Evolutionary conservation across 345 rosid species (phyloP).

Genomic region (Hypericum androsaemum): DNA sequence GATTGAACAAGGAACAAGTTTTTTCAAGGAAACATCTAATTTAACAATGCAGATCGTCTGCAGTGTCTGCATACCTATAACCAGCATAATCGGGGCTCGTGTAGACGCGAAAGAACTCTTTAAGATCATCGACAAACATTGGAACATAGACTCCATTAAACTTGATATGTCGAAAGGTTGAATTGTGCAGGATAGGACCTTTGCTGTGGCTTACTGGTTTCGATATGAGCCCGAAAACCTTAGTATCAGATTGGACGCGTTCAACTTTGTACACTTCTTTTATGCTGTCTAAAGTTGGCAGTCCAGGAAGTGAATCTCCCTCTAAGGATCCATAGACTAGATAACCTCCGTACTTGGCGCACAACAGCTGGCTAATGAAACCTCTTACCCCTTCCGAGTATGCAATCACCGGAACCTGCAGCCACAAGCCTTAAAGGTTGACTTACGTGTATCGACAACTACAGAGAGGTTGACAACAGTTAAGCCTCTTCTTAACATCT

Average conservation of each 20-base stretch:
- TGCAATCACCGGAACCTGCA: constrained; percentile 41
- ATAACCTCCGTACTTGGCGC: constrained; percentile 39
- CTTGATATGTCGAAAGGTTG: constrained; percentile 36
- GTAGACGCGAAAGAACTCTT: constrained; percentile 39
- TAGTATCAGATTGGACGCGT: constrained; percentile 28
- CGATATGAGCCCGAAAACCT: constrained; percentile 46
- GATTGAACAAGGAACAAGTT: neutral
- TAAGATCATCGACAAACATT: constrained; percentile 49
- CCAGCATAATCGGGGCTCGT: constrained; percentile 40
- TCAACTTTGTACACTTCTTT: constrained; percentile 27
- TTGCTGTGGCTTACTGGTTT: constrained; percentile 61
- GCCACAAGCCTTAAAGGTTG: neutral
- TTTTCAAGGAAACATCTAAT: no score
- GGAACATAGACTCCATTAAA: constrained; percentile 51
- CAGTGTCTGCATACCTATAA: constrained; percentile 30
- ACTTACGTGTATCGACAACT: no score
- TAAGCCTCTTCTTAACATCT: neutral
- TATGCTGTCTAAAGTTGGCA: constrained; percentile 37
- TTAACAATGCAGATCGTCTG: no score
- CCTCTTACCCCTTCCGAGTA: constrained; percentile 52
- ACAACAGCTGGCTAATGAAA: constrained; percentile 44
- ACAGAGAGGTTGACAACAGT: no score
- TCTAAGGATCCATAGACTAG: constrained; percentile 45
- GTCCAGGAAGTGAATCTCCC: constrained; percentile 32
- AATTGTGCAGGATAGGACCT: constrained; percentile 57